phyloP scores from a whole-genome alignment of 805 yeast species.

The Tetrapisispora arboricola region DNA sequence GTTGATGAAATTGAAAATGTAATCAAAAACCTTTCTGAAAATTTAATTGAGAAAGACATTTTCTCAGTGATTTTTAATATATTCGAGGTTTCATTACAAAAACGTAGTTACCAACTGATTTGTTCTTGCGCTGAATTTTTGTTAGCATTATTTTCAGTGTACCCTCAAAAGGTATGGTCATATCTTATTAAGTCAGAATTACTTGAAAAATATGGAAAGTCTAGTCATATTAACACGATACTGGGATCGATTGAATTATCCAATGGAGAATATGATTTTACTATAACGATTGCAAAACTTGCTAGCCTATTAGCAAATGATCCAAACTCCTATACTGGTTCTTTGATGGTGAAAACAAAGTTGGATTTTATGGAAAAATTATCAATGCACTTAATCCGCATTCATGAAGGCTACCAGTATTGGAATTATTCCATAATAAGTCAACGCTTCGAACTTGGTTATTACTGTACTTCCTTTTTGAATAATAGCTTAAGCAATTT shows the following conservation, averaged over 20 bases:
- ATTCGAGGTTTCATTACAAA: conserved; percentile 58
- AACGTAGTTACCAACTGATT: conserved; percentile 39
- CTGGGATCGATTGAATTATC: conserved; percentile 68
- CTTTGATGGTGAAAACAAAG: conserved; percentile 34
- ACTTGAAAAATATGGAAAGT: conserved; percentile 50
- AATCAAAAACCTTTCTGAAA: conserved; percentile 29
- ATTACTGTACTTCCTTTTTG: conserved; percentile 44
- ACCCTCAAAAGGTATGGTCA: conserved; percentile 69
- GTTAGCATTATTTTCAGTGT: conserved; percentile 36
- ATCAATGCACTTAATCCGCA: conserved; percentile 46
- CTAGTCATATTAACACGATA: conserved; percentile 51
- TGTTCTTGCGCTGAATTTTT: conserved; percentile 42
- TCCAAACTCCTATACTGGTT: conserved; percentile 30
- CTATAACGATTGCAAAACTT: conserved; percentile 48
- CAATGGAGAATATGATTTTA: conserved; percentile 54
- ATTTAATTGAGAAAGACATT: conserved; percentile 42
- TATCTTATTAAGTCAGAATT: conserved; percentile 58
- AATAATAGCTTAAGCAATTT: conserved; percentile 41
- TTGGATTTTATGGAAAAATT: conserved; percentile 46
- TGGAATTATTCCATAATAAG: conserved; percentile 53
- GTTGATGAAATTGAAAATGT: conserved; percentile 34
- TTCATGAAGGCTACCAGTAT: conserved; percentile 62
- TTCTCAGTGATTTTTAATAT: conserved; percentile 52
- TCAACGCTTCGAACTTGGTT: conserved; percentile 56
- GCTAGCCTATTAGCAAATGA: conserved; percentile 43